Percentiles rank a stretch among this genome's conserved stretches.
Conservation (phyloP, 2,329 filamentous ascomycete species). For the Penicillium italicum region DNA sequence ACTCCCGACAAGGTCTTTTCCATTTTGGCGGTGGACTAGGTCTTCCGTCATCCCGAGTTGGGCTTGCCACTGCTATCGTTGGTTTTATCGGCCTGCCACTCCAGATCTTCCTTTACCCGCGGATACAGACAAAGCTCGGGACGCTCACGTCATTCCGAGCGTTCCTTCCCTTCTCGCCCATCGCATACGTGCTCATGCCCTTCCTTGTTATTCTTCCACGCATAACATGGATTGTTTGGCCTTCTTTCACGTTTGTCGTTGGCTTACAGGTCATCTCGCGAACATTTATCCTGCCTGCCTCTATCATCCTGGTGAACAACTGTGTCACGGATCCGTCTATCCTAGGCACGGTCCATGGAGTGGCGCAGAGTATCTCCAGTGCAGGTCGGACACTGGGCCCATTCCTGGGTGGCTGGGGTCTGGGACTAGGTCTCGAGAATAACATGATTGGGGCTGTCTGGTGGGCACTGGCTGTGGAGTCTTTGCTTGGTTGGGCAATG, state of each 20-base stretch:
- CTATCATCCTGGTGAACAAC: slow-evolving; percentile 60
- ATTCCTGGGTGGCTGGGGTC: slow-evolving; percentile 52
- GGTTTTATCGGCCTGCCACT: slow-evolving; percentile 71
- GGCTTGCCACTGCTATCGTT: slow-evolving; percentile 73
- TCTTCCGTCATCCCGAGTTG: slow-evolving; percentile 67
- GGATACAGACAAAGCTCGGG: slow-evolving; percentile 62
- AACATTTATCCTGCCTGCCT: slow-evolving; percentile 63
- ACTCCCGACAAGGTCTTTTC: slow-evolving; percentile 40
- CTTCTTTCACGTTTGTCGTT: slow-evolving; percentile 60
- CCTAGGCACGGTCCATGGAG: slow-evolving; percentile 57
- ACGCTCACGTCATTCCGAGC: slow-evolving; percentile 64
- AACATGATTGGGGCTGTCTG: slow-evolving; percentile 56
- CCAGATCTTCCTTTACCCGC: slow-evolving; percentile 68
- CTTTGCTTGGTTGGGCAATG: slow-evolving; percentile 55
- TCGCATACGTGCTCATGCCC: slow-evolving; percentile 66
- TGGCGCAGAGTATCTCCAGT: slow-evolving; percentile 55
- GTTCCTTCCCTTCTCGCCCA: slow-evolving; percentile 67
- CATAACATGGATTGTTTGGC: slow-evolving; percentile 56
- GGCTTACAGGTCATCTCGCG: slow-evolving; percentile 68
- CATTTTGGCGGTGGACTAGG: slow-evolving; percentile 71
- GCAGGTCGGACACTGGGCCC: slow-evolving; percentile 56
- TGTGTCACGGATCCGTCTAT: slow-evolving; percentile 55
- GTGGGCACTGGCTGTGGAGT: slow-evolving; percentile 56
- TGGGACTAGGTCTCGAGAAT: slow-evolving; percentile 51
- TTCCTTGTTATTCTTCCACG: slow-evolving; percentile 68